phyloP scores from a whole-genome alignment of 306 rosid genomes.

The Sesbania bispinosa region DNA sequence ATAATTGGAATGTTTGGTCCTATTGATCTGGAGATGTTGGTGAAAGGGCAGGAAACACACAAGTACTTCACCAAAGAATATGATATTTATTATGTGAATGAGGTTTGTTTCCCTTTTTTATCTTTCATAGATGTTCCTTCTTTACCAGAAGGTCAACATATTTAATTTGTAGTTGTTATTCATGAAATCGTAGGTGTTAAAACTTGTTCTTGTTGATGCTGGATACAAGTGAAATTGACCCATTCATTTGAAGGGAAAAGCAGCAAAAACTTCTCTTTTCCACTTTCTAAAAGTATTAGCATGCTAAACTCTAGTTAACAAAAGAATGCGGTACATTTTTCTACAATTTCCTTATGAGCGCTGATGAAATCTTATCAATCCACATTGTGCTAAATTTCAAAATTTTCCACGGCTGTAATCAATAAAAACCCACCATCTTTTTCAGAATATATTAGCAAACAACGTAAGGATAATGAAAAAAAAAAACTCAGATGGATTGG shows the following conservation, averaged over 20 bases:
- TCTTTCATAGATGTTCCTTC: background rate
- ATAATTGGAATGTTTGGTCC: conserved; percentile 89
- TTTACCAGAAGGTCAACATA: background rate
- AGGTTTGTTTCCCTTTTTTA: conserved; percentile 54
- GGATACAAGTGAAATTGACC: background rate
- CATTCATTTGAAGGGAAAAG: background rate
- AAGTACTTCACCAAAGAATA: conserved; percentile 89
- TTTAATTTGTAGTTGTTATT: background rate
- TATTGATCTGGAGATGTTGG: conserved; percentile 79
- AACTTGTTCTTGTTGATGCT: background rate
- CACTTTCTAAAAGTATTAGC: conserved; percentile 2
- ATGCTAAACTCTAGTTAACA: background rate
- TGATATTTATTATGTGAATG: conserved; percentile 72
- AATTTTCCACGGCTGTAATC: background rate
- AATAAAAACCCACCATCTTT: background rate
- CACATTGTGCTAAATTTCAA: background rate
- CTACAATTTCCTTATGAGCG: background rate
- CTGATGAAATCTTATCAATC: background rate
- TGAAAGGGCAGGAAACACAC: conserved; percentile 75
- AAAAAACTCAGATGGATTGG: background rate
- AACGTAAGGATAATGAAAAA: background rate
- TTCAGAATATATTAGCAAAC: background rate
- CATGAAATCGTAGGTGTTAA: background rate
- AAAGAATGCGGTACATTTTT: background rate
- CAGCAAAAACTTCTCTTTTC: background rate